Base-by-base conservation (phyloP, 2,329 filamentous ascomycete species). In the Penicillium rolfsii region DNA sequence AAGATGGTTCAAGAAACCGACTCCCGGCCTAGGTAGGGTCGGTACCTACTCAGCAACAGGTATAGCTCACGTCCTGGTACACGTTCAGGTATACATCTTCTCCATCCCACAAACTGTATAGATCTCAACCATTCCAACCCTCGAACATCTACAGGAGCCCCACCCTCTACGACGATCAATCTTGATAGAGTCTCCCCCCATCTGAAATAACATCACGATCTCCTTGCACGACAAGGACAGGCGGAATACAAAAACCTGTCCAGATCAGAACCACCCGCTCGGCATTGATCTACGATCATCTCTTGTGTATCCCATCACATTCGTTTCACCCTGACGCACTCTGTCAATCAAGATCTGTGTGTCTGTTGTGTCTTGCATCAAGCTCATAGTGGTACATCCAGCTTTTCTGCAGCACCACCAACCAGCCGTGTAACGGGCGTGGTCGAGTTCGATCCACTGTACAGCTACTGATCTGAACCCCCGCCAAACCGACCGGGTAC, bases 191-290 rank as follows among this genome's bases (percentile, higher is more conserved):
- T 43, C 40, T 9, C n/a, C 40, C 40, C 6, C 40, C 40, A 41
- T 41, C 40, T 41, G 7, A 22, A 28, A 46, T 12, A 16, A 16
- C 14, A 35, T 33, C 6, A 28, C 16, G 22, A 35, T 35, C 16
- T 14, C 26, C 48, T n/a, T 50, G 11, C 48, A 35, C 48, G 35
- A 53, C 50, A 40, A 40, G 30, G 12, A 19, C 50, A 24, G 9
- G 19, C 26, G 50, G 57, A 57, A 41, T 48, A 64, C 57, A 52
- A 43, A 57, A 59, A 53, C 64, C 61, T 62, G 43, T 61, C 54
- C 55, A 60, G 64, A 66, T 64, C 64, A 49, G 46, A 50, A 50
- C 48, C 28, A 14, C 48, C 48, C 30, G 48, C 35, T 43, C 54
- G 43, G 57, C 45, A n/a, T 55, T 53, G 57, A 64, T 59, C 57